phyloP scores from a whole-genome alignment of 331 rosid species.

The Quercus phellos region DNA sequence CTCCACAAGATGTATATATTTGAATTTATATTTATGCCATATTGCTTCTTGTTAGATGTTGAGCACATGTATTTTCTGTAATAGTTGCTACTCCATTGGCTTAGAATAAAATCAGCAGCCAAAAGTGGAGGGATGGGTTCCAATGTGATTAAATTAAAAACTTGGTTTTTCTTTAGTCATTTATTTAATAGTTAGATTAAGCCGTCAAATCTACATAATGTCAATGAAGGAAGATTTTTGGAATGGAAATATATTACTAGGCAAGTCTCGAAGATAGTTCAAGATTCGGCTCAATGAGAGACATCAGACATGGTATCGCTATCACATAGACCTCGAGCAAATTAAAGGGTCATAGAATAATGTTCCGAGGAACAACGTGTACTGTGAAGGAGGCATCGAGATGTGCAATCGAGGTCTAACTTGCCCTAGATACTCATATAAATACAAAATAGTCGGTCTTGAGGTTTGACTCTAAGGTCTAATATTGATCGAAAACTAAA shows the following conservation, averaged over 20 bases:
- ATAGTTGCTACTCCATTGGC: not conserved
- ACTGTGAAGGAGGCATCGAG: conserved; percentile 43
- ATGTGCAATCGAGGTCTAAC: conserved; percentile 42
- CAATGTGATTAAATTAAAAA: not conserved
- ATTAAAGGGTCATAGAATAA: conserved; percentile 29
- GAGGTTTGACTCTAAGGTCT: conserved; percentile 48
- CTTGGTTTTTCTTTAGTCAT: not conserved
- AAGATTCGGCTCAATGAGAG: conserved; percentile 20
- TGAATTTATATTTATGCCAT: no score
- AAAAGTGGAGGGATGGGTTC: not conserved
- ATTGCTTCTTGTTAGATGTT: not conserved
- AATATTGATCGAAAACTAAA: conserved; percentile 15
- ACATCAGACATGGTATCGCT: conserved; percentile 29
- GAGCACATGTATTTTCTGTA: not conserved
- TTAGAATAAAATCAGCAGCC: not conserved
- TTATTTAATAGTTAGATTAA: not conserved
- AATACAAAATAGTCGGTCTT: conserved; percentile 44
- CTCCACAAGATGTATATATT: no score
- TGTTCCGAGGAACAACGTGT: conserved; percentile 35
- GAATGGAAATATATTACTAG: not conserved
- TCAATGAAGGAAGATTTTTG: not conserved
- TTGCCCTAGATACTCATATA: conserved; percentile 25
- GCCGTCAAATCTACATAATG: not conserved
- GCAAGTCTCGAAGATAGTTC: conserved; percentile 20
- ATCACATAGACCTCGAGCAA: conserved; percentile 19